Evolutionary conservation across 805 yeast species (phyloP).

Genomic region (Candida sonorensis): DNA sequence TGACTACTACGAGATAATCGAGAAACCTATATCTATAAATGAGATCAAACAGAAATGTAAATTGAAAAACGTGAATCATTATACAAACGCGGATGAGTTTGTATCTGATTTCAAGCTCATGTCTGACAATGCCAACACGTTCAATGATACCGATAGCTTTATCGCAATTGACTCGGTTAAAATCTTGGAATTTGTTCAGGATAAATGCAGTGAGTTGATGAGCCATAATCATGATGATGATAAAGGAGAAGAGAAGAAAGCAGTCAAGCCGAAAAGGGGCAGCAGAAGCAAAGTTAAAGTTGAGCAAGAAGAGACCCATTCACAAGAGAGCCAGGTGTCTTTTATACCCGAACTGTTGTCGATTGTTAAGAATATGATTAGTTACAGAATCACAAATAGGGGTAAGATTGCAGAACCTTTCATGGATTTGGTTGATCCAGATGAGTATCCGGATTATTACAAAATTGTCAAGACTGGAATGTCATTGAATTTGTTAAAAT

Average conservation of each 20-base stretch:
- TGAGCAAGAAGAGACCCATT: slow-evolving; percentile 1
- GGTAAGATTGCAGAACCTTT: slow-evolving; percentile 63
- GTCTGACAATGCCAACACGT: slow-evolving; percentile 64
- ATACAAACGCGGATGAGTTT: slow-evolving; percentile 36
- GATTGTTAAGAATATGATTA: slow-evolving; percentile 34
- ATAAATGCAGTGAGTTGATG: slow-evolving; percentile 34
- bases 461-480: slow-evolving; percentile 64
- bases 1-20: slow-evolving; percentile 4
- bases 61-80: too few relatives aligned
- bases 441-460: slow-evolving; percentile 76
- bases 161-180: slow-evolving; percentile 61
- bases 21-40: slow-evolving; percentile 59
- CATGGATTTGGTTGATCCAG: slow-evolving; percentile 62
- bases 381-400: slow-evolving; percentile 40
- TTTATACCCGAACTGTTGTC: slow-evolving; percentile 15
- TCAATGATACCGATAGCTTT: slow-evolving; percentile 59
- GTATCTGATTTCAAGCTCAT: slow-evolving; percentile 57
- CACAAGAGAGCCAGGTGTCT: slow-evolving; percentile 4
- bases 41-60: slow-evolving; percentile 58
- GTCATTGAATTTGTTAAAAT: slow-evolving; percentile 54
- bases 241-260: not conserved
- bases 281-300: slow-evolving; percentile 1
- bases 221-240: slow-evolving; percentile 16
- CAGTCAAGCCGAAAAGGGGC: slow-evolving; percentile 1
- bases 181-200: slow-evolving; percentile 50